A percentile compares a stretch with the other conserved stretches of the same genome.
Conservation (phyloP, 352 stramenopile genomes). For the Globisporangium abappressorium region DNA sequence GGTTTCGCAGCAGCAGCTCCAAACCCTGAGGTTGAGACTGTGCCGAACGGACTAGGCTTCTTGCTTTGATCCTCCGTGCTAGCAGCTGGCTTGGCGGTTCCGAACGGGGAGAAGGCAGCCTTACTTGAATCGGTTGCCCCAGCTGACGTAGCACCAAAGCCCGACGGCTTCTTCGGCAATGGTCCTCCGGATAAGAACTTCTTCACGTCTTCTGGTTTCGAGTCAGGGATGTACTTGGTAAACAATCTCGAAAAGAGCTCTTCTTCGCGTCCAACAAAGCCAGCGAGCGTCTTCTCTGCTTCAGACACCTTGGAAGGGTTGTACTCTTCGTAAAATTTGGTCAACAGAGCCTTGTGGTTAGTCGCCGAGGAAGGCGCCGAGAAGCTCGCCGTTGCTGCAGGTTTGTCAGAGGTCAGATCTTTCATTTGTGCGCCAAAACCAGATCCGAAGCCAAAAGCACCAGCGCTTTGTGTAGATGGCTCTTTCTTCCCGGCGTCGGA, state of each 20-base stretch:
- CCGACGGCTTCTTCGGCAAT: conserved; percentile 32
- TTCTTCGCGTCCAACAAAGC: conserved; percentile 58
- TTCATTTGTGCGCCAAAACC: conserved; percentile 14
- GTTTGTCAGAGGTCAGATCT: conserved; percentile 7
- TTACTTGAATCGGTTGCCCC: conserved; percentile 4
- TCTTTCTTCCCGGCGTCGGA: conserved; percentile 7
- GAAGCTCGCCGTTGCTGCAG: conserved; percentile 11
- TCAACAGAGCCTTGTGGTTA: conserved; percentile 50
- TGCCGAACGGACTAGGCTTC: conserved; percentile 31
- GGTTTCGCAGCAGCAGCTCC: conserved; percentile 9
- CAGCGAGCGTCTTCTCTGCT: conserved; percentile 49
- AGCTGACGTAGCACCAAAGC: conserved; percentile 18
- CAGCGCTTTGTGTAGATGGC: background rate
- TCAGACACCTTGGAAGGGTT: conserved; percentile 45
- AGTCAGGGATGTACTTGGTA: conserved; percentile 51
- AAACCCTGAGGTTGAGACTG: conserved; percentile 9
- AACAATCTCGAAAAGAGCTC: conserved; percentile 62
- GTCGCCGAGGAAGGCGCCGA: background rate
- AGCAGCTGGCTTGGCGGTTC: conserved; percentile 7
- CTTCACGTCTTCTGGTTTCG: conserved; percentile 53
- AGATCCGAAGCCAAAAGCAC: conserved; percentile 28
- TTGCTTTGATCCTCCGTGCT: conserved; percentile 7
- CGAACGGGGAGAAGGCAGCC: conserved; percentile 20
- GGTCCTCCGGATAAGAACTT: conserved; percentile 56
- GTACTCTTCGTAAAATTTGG: conserved; percentile 65